A percentile compares a stretch with the other conserved stretches of the same genome.
Conservation (phyloP, 2,329 filamentous ascomycete genomes). For the Cordyceps sp. region DNA sequence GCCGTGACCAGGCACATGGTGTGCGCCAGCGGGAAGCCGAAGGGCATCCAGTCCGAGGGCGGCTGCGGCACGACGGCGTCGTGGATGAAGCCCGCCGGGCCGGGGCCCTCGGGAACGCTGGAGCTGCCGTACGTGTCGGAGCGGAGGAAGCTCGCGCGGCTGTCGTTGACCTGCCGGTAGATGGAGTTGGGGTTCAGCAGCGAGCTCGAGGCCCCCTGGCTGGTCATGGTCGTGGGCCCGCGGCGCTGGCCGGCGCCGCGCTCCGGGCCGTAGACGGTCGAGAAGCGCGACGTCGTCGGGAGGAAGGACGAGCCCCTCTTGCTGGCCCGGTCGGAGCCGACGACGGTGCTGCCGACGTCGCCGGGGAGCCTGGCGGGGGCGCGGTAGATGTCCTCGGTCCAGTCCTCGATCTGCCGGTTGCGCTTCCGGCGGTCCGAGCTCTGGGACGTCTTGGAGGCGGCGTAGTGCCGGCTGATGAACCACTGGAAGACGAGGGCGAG, state of each 20-base stretch:
- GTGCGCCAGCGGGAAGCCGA: slow-evolving; percentile 87
- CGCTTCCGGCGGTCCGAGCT: slow-evolving; percentile 67
- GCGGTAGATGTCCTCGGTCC: slow-evolving; percentile 94
- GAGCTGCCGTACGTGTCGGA: slow-evolving; percentile 38
- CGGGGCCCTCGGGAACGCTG: slow-evolving; percentile 48
- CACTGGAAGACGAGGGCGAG: slow-evolving; percentile 87
- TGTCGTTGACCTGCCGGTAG: slow-evolving; percentile 52
- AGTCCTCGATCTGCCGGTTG: slow-evolving; percentile 89
- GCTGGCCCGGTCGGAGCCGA: slow-evolving; percentile 49
- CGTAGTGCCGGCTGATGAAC: slow-evolving; percentile 82
- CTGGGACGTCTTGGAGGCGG: slow-evolving; percentile 71
- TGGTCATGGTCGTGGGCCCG: slow-evolving; percentile 86
- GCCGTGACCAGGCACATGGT: slow-evolving; percentile 88
- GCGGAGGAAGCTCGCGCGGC: slow-evolving; percentile 47
- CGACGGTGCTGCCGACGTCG: slow-evolving; percentile 50
- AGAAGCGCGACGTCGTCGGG: slow-evolving; percentile 88
- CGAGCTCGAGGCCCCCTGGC: slow-evolving; percentile 60
- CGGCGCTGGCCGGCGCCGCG: slow-evolving; percentile 29
- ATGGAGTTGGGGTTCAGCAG: slow-evolving; percentile 54
- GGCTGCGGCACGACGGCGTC: slow-evolving; percentile 92
- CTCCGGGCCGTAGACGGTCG: slow-evolving; percentile 71
- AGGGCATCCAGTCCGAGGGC: slow-evolving; percentile 92
- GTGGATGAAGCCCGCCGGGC: slow-evolving; percentile 89
- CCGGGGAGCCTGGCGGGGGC: slow-evolving; percentile 69
- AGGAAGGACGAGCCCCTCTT: slow-evolving; percentile 75